Percentiles rank a stretch among this genome's conserved stretches.
These are phyloP conservation scores for Candida neerlandica DNA, from an alignment of 1,139 yeast genomes.

Conservation along the genomic window DNA sequence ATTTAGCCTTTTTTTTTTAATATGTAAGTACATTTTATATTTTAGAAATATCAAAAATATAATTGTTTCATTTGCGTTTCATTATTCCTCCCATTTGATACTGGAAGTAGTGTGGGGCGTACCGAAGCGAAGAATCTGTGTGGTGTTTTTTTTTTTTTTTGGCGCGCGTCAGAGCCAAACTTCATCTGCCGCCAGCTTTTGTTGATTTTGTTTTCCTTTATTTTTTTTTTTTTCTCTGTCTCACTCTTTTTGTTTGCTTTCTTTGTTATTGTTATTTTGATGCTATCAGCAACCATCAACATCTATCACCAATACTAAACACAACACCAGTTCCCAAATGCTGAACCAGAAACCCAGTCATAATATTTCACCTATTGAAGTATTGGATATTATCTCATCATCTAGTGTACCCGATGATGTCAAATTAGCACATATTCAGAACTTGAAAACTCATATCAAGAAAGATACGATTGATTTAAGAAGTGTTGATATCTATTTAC, in stretches of 20 bases:
- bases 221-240: neutral
- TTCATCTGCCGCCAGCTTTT: neutral
- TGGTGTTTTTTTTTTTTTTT: neutral
- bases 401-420: conserved; percentile 19
- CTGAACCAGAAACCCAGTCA: neutral
- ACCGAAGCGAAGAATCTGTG: neutral
- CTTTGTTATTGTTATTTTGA: neutral
- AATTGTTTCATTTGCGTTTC: neutral
- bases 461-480: conserved; percentile 59
- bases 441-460: conserved; percentile 70
- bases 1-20: neutral
- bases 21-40: neutral
- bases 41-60: neutral
- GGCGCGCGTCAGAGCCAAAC: neutral
- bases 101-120: neutral
- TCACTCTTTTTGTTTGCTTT: neutral
- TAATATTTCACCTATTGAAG: conserved; percentile 18
- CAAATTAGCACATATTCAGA: conserved; percentile 46
- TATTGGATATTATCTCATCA: conserved; percentile 28
- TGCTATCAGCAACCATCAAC: neutral
- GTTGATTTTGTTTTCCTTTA: neutral
- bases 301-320: neutral
- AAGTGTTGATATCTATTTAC: conserved; percentile 58
- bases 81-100: neutral
- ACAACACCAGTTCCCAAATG: neutral